Percentiles rank a stretch among this genome's conserved stretches.
Evolutionary conservation across 352 stramenopile species (phyloP).

Genomic region (Bremia lactucae): DNA sequence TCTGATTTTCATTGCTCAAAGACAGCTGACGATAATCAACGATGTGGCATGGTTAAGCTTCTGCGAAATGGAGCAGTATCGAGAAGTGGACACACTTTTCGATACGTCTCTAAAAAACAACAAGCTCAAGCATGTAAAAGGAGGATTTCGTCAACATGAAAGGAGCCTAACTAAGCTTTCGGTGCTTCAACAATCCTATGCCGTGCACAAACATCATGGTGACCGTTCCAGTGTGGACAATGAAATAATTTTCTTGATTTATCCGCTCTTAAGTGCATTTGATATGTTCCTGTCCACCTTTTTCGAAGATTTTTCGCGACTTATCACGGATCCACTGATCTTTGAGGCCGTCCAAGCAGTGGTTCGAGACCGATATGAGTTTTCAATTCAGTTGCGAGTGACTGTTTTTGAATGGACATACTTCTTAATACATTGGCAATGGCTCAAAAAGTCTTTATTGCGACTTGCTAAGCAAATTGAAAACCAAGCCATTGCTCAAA

Average conservation of each 20-base stretch:
- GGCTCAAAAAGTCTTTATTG: constrained; percentile 52
- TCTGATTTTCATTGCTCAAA: constrained; percentile 25
- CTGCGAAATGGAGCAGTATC: constrained; percentile 58
- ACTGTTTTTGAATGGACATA: constrained; percentile 59
- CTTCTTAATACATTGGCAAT: constrained; percentile 79
- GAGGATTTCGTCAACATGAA: constrained; percentile 6
- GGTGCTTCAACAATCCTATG: constrained; percentile 77
- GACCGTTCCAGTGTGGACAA: constrained; percentile 66
- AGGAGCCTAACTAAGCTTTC: constrained; percentile 36
- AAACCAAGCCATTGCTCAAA: constrained; percentile 11
- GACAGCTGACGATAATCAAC: constrained; percentile 43
- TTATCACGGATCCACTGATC: constrained; percentile 3
- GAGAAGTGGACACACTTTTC: constrained; percentile 35
- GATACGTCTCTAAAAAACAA: constrained; percentile 2
- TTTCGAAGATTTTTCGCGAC: constrained; percentile 2
- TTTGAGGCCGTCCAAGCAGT: constrained; percentile 26
- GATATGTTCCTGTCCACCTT: constrained; percentile 34
- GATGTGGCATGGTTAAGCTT: constrained; percentile 60
- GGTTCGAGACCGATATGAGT: constrained; percentile 58
- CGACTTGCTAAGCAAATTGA: constrained; percentile 21
- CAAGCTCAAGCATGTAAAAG: constrained; percentile 15
- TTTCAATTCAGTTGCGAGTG: constrained; percentile 62
- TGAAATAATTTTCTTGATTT: constrained; percentile 61
- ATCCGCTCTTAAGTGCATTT: constrained; percentile 55
- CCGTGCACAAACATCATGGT: constrained; percentile 60